Conservation (phyloP, 371 early-diverging fungal genomes). For the Actinomortierella wolfii region DNA sequence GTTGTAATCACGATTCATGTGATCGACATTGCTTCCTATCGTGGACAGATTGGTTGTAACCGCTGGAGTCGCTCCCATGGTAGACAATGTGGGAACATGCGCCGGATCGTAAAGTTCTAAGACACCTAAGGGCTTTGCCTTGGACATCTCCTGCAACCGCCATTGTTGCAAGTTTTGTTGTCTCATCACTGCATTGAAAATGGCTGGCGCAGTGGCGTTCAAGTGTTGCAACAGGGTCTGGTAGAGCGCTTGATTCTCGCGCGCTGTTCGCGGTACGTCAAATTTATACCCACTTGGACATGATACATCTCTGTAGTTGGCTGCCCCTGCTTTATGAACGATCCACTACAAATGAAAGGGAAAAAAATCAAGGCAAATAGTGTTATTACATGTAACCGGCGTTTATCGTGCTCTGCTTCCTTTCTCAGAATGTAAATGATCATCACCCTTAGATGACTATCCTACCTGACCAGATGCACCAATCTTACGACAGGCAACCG, state of each 20-base stretch:
- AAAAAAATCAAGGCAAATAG: background rate
- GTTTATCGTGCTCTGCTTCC: too few relatives aligned
- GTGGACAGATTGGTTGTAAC: too few relatives aligned
- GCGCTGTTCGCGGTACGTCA: constrained; percentile 37
- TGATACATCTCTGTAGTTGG: constrained; percentile 35
- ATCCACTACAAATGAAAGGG: constrained; percentile 23
- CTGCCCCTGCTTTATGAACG: constrained; percentile 22
- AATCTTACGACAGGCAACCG: constrained; percentile 33
- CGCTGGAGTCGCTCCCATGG: too few relatives aligned
- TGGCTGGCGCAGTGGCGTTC: constrained; percentile 14
- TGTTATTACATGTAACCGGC: too few relatives aligned
- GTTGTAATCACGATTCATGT: too few relatives aligned
- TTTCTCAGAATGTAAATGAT: too few relatives aligned
- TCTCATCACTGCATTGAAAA: constrained; percentile 2
- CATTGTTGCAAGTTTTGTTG: background rate
- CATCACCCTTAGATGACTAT: background rate
- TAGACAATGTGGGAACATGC: too few relatives aligned
- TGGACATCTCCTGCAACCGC: too few relatives aligned
- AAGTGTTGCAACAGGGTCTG: constrained; percentile 8
- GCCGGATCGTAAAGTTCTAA: too few relatives aligned
- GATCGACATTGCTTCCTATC: too few relatives aligned
- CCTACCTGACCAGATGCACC: constrained; percentile 25
- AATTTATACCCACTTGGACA: constrained; percentile 31
- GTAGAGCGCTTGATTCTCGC: constrained; percentile 26
- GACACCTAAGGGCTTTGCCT: too few relatives aligned